These are phyloP conservation scores for Bipolaris oryzae DNA, from an alignment of 2,329 filamentous ascomycete species.

Conservation along the genomic window DNA sequence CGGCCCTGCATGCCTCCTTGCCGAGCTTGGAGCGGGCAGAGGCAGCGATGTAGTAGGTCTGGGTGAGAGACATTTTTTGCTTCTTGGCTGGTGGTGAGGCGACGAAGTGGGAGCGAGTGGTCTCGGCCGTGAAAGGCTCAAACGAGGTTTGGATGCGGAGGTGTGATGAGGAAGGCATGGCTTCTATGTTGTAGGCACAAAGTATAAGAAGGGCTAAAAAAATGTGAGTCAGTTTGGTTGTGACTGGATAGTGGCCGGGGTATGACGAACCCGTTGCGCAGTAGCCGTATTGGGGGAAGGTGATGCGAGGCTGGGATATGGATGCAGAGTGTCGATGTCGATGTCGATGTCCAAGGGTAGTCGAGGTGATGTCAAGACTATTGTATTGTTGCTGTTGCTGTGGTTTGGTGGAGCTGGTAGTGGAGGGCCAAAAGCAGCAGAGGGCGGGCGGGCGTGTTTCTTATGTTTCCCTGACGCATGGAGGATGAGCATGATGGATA, in stretches of 20 bases:
- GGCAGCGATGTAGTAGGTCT: constrained; percentile 98
- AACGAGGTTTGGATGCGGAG: constrained; percentile 56
- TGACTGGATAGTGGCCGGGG: constrained; percentile 38
- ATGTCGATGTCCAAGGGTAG: constrained; percentile 8
- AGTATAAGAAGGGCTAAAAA: constrained; percentile 37
- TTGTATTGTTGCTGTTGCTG: no score
- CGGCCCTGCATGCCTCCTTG: constrained; percentile 82
- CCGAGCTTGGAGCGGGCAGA: constrained; percentile 96
- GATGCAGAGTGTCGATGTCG: constrained; percentile 5
- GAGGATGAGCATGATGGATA: constrained; percentile 37
- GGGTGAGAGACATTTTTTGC: constrained; percentile 95
- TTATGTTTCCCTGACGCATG: constrained; percentile 40
- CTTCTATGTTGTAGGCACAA: constrained; percentile 34
- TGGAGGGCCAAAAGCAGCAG: constrained; percentile 2
- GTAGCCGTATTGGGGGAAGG: constrained; percentile 41
- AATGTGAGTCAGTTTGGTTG: constrained; percentile 60
- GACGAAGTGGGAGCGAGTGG: constrained; percentile 52
- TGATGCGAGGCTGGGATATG: constrained; percentile 37
- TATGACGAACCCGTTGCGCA: constrained; percentile 41
- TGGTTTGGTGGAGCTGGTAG: constrained; percentile 19
- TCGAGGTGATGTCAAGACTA: background rate
- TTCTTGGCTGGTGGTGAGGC: constrained; percentile 57
- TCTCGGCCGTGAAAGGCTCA: constrained; percentile 54
- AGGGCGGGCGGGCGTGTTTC: constrained; percentile 34
- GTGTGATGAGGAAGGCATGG: constrained; percentile 56